Conservation (phyloP, 2,329 filamentous ascomycete genomes). For the Colletotrichum abscissum region DNA sequence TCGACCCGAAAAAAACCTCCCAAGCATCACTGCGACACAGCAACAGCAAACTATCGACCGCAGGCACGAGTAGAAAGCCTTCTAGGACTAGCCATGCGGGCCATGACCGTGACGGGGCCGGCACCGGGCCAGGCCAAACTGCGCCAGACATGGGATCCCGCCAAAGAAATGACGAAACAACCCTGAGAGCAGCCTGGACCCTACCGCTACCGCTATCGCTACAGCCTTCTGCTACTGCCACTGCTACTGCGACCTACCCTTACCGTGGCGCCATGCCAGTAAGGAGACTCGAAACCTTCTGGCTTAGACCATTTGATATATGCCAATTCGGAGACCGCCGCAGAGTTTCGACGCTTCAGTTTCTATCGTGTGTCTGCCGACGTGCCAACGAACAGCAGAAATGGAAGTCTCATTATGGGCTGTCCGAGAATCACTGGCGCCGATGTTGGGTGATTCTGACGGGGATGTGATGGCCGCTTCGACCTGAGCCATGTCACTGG, state of each 20-base stretch:
- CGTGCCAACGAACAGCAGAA: not conserved
- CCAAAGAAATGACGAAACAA: conserved; percentile 29
- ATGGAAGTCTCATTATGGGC: not conserved
- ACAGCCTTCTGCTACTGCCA: not conserved
- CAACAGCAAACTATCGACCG: conserved; percentile 12
- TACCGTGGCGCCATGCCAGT: not conserved
- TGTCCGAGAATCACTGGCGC: not conserved
- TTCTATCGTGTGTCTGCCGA: not conserved
- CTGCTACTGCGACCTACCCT: not conserved
- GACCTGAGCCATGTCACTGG: conserved; percentile 18
- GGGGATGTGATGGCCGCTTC: conserved; percentile 15
- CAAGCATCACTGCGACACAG: conserved; percentile 6
- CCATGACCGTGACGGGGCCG: conserved; percentile 18
- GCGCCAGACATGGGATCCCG: conserved; percentile 31
- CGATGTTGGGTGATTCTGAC: conserved; percentile 10
- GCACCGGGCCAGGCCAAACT: conserved; percentile 19
- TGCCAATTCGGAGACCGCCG: not conserved
- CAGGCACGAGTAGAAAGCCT: conserved; percentile 8
- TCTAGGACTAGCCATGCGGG: conserved; percentile 32
- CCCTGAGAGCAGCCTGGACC: conserved; percentile 26
- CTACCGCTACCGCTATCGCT: not conserved
- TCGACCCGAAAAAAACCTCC: not conserved
- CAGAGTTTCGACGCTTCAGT: not conserved
- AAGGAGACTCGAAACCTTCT: not conserved
- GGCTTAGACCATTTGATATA: not conserved